Base-by-base conservation (phyloP, 257 asterid species). In the Ilex aquifolium region DNA sequence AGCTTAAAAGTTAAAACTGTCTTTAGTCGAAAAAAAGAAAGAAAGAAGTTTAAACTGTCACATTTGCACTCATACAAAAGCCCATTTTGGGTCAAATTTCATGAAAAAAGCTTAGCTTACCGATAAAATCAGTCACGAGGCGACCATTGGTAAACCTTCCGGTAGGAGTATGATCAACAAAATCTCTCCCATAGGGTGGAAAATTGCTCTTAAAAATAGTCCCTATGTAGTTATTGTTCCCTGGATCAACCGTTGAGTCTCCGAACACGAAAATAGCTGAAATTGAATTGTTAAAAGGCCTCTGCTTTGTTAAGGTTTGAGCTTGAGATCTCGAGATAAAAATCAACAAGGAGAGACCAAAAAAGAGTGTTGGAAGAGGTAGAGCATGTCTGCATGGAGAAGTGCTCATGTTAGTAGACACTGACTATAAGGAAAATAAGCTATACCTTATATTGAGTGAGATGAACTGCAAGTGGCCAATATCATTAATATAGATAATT, bases 91-190 rank as follows among this genome's bases (percentile, higher is more conserved):
- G n/a, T 46, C n/a, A 46, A 46, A 10, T 5, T 11, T 10, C 11
- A 10, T 2, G 11, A 46, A 10, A 46, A 14, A 46, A 46, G 0
- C 4, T 46, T 4, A 46, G 13, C 74, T 69, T 30, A 90, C 97
- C 93, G 6, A 88, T 68, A 57, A 63, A 83, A 77, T 91, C 97
- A 66, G 21, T 79, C 1, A 83, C 76, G 56, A 91, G 93, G 17
- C 82, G 76, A 12, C 97, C 97, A 50, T 91, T 84, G 32, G 75
- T 61, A 65, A 91, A 91, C 75, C 97, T 85, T 36, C 97, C 96
- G 0, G 97, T 82, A 0, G 97, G 67, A 8, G 57, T 50, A 0
- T 82, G 91, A 59, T 79, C 74, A 0, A 54, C 7, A 32, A 91
- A 90, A 63, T 88, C 96, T 48, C 51, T 75, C 6, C 97, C 97